Evolutionary conservation across 2,329 filamentous ascomycete genomes (phyloP), one percentile per base, ranked within the genome.

Genomic region (Claviceps sp.): DNA sequence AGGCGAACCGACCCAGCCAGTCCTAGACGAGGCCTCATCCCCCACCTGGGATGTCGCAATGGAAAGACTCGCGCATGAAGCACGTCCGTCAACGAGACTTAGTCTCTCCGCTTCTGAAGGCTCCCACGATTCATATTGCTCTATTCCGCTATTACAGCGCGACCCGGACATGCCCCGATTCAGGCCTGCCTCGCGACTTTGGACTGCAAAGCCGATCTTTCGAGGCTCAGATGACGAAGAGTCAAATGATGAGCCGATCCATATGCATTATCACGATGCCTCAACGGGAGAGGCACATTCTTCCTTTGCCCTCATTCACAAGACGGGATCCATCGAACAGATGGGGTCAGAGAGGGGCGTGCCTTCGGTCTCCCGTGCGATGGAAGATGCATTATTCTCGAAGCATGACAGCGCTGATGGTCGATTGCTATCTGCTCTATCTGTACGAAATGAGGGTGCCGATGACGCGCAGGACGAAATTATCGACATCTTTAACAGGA

Each of bases 81-180:
- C 60, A 4, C 59, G 59, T 14, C 57, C 60, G 26, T 62, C 64
- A 8, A 49, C 54, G 4, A 69, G 68, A 2, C 70, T 69, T 22
- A 67, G 63, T 41, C 79, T 77, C 0, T 74, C 78, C 57, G 56
- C 78, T 3, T 79, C 78, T 1, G 76, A 80, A 14, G 78, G 77
- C 52, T 89, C 87, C 0, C 76, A 80, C 30, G 81, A 84, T 48
- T 91, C 87, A 0, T 89, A 89, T 62, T 84, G 80, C 41, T 90
- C 87, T 0, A 81, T 84, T 38, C 87, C 89, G 4, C 74, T 93
- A 7, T 74, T 94, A 13, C 84, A 91, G 55, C 79, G 85, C 48
- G 85, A 77, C 3, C 62, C 75, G 34, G 74, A 73, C 0, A 80
- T 55, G 68, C 68, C 30, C 30, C 30, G 30, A 11, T 65, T 63